Percentiles rank a stretch among this genome's conserved stretches.
phyloP scores from a whole-genome alignment of 306 rosid genomes.

The Glycine soja region DNA sequence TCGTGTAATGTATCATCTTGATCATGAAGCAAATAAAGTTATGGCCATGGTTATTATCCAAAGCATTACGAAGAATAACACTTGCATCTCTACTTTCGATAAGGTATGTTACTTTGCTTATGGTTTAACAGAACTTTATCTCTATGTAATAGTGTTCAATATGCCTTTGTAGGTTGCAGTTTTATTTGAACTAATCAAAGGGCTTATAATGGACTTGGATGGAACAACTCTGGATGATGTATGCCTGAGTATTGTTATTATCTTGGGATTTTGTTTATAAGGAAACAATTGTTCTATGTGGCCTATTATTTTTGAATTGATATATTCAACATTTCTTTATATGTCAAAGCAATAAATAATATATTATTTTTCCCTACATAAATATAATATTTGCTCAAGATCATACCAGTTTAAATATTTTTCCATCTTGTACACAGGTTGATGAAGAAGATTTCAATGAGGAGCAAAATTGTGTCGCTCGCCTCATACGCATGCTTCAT shows the following conservation, averaged over 20 bases:
- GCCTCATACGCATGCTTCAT: constrained; percentile 88
- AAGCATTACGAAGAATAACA: constrained; percentile 91
- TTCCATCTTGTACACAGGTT: constrained; percentile 51
- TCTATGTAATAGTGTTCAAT: constrained; percentile 16
- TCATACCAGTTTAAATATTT: constrained; percentile 3
- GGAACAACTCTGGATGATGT: constrained; percentile 83
- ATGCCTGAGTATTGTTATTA: constrained; percentile 17
- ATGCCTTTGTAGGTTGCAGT: constrained; percentile 78
- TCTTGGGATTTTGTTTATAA: constrained; percentile 9
- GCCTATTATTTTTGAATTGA: constrained; percentile 23
- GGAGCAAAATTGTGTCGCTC: constrained; percentile 94
- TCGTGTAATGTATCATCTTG: constrained; percentile 89
- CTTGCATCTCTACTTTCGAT: constrained; percentile 77
- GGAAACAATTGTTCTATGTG: constrained; percentile 13
- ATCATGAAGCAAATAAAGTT: constrained; percentile 81
- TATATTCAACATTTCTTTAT: constrained; percentile 9
- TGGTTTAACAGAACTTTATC: constrained; percentile 38
- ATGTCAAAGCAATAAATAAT: constrained; percentile 11
- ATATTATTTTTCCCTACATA: constrained; percentile 11
- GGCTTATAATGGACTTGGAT: constrained; percentile 88
- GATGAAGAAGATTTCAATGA: constrained; percentile 99
- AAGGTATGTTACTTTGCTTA: constrained; percentile 63
- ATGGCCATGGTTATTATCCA: constrained; percentile 96
- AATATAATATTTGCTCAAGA: constrained; percentile 26
- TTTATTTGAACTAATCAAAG: constrained; percentile 89